Percentiles rank a stretch among this genome's conserved stretches.
Evolutionary conservation across 495 filamentous ascomycete genomes (phyloP).

Genomic region (Podospora comata): DNA sequence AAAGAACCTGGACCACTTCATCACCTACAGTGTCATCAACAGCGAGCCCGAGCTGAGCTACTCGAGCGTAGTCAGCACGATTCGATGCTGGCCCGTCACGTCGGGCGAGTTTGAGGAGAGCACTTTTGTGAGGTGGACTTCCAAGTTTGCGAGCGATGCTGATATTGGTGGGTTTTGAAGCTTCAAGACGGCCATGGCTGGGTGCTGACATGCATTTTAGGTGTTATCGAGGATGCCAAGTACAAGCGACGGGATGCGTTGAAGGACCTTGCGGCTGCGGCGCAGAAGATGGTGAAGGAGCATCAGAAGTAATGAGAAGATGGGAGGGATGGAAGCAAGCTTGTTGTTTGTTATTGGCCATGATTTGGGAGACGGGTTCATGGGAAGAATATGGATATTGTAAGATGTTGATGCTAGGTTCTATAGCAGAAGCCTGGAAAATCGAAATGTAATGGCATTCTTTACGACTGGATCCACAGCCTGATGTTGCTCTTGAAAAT

Average conservation of each 20-base stretch:
- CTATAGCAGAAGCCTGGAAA: too few relatives aligned
- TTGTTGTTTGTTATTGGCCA: not conserved
- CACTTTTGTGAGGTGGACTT: conserved; percentile 63
- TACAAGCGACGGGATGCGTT: conserved; percentile 70
- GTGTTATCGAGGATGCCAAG: conserved; percentile 66
- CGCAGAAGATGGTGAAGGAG: conserved; percentile 43
- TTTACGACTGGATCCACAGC: too few relatives aligned
- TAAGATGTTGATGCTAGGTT: not conserved
- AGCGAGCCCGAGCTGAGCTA: conserved; percentile 57
- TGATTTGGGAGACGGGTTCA: not conserved
- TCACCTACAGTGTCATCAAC: conserved; percentile 66
- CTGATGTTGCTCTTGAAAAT: too few relatives aligned
- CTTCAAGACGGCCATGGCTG: not conserved
- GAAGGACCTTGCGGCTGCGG: conserved; percentile 57
- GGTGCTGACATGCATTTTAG: conserved; percentile 36
- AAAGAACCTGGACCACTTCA: conserved; percentile 65
- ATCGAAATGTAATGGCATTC: too few relatives aligned
- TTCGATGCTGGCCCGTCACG: conserved; percentile 59
- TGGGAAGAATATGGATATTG: not conserved
- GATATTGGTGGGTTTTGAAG: conserved; percentile 52
- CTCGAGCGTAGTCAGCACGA: conserved; percentile 58
- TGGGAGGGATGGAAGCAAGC: not conserved
- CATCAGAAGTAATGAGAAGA: not conserved
- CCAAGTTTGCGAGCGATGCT: conserved; percentile 64
- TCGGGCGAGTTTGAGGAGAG: conserved; percentile 56